phyloP scores from a whole-genome alignment of 768 basidiomycete genomes.

The Auriscalpium orientale region DNA sequence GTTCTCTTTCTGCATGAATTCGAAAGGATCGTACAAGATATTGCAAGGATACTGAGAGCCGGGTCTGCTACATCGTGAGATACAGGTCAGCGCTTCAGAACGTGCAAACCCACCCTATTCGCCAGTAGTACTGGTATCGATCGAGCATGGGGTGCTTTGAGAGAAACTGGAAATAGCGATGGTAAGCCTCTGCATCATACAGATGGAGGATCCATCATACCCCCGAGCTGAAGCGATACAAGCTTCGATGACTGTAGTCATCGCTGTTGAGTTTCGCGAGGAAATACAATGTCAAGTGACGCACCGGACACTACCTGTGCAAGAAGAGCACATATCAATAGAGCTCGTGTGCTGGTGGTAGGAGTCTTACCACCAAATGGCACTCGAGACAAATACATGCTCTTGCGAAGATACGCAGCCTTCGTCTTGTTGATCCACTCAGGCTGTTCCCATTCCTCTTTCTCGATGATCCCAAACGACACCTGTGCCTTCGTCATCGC shows the following conservation, averaged over 20 bases:
- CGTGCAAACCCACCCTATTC: slow-evolving; percentile 34
- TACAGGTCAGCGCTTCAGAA: neutral
- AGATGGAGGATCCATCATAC: slow-evolving; percentile 34
- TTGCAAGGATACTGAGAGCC: slow-evolving; percentile 51
- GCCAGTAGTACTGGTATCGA: slow-evolving; percentile 37
- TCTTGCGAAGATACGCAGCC: slow-evolving; percentile 36
- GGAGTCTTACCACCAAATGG: slow-evolving; percentile 39
- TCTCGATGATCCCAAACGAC: slow-evolving; percentile 68
- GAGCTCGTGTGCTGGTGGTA: neutral
- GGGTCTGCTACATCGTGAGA: slow-evolving; percentile 26
- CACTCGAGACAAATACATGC: slow-evolving; percentile 48
- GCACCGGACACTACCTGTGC: slow-evolving; percentile 28
- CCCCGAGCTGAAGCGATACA: slow-evolving; percentile 91
- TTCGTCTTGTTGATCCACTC: slow-evolving; percentile 52
- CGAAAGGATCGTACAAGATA: slow-evolving; percentile 43
- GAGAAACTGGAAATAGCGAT: slow-evolving; percentile 33
- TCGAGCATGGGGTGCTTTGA: slow-evolving; percentile 36
- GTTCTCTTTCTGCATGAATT: slow-evolving; percentile 44
- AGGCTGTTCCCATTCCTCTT: slow-evolving; percentile 74
- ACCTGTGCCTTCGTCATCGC: slow-evolving; percentile 54
- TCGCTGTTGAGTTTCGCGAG: too few species aligned
- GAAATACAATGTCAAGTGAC: neutral
- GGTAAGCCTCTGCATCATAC: neutral
- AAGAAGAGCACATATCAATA: neutral
- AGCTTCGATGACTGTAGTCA: slow-evolving; percentile 64